Evolutionary conservation across 495 filamentous ascomycete genomes (phyloP).

Genomic region (Xylaria scruposa): DNA sequence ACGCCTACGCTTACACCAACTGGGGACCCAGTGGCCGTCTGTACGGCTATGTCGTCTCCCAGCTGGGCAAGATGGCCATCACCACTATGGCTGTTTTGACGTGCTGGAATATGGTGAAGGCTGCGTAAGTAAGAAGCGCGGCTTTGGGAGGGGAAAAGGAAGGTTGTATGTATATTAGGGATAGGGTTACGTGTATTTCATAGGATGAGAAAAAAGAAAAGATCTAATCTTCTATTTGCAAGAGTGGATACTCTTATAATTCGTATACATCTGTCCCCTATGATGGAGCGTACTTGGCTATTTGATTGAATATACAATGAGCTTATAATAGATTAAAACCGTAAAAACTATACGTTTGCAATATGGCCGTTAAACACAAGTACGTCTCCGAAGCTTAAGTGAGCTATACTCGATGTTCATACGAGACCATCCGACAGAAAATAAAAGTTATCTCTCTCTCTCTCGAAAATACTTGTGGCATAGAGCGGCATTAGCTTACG

Average conservation of each 20-base stretch:
- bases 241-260: not conserved
- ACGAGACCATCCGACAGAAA: no score
- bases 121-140: constrained; percentile 28
- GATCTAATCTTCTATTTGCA: not conserved
- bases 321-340: no score
- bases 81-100: constrained; percentile 45
- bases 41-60: constrained; percentile 32
- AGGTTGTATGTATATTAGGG: not conserved
- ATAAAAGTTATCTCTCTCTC: no score
- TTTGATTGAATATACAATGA: no score
- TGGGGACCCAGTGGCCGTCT: constrained; percentile 44
- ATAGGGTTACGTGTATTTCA: not conserved
- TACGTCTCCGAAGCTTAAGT: no score
- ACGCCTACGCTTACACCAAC: constrained; percentile 65
- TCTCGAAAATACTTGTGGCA: no score
- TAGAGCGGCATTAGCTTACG: no score
- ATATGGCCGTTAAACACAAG: no score
- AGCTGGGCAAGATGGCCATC: constrained; percentile 36
- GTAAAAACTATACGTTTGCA: no score
- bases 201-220: not conserved
- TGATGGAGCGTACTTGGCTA: no score
- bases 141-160: not conserved
- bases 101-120: constrained; percentile 37
- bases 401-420: no score
- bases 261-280: no score